phyloP scores from a whole-genome alignment of 306 rosid species.

The Carpinus fangiana region DNA sequence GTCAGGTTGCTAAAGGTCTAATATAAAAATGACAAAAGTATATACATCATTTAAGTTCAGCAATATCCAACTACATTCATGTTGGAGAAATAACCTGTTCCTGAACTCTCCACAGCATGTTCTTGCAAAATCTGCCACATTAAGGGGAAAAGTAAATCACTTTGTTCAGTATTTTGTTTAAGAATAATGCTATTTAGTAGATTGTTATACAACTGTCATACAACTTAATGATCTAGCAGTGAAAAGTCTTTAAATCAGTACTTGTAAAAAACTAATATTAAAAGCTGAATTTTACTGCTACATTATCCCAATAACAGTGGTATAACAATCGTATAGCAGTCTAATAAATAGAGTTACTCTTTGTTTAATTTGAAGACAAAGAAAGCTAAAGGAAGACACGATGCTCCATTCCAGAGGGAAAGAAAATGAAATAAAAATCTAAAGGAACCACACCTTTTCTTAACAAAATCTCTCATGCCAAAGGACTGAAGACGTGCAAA shows the following conservation, averaged over 20 bases:
- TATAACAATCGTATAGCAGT: no score
- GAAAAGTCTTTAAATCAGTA: no score
- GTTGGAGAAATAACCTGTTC: constrained; percentile 18
- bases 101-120: constrained; percentile 19
- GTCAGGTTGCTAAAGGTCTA: neutral
- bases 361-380: neutral
- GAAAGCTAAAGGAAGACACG: neutral
- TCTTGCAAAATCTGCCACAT: constrained; percentile 37
- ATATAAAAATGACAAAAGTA: neutral
- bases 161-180: neutral
- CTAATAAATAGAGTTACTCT: neutral
- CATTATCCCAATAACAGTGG: no score
- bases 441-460: constrained; percentile 37
- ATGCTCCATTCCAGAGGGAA: constrained; percentile 6
- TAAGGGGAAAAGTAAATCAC: neutral
- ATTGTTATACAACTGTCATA: no score
- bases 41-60: neutral
- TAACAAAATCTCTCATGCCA: constrained; percentile 16
- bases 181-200: no score
- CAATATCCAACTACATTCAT: neutral
- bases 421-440: neutral
- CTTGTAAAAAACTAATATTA: no score
- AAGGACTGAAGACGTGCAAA: constrained; percentile 28
- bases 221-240: no score
- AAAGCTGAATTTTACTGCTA: no score